Base-by-base conservation (phyloP, 2,329 filamentous ascomycete species). In the Tolypocladium nubicola region DNA sequence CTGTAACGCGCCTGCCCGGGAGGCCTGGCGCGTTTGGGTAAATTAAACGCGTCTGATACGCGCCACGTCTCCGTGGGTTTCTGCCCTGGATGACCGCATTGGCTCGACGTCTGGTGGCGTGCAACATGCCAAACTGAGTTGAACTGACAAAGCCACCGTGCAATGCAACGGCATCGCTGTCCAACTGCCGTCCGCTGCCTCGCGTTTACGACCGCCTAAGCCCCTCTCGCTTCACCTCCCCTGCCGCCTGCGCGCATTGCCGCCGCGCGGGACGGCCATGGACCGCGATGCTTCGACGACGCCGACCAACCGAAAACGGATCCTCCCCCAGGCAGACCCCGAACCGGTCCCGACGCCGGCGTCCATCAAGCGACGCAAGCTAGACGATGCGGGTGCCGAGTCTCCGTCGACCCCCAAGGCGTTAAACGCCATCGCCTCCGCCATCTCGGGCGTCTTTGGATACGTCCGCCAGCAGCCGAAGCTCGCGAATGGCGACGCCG, bases 401-500 rank as follows among this genome's bases (percentile, higher is more conserved):
- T 64, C 65, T 8, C 61, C 67, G 5, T 67, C 67, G 19, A 66
- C 68, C 4, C 67, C 70, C 2, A 67, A 63, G 26, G 65, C 68
- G 3, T 60, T 71, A 41, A 64, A 66, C 33, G 64, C 65, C 52
- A 68, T 71, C 54, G 65, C 67, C 11, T 66, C 68, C 9, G 68
- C 64, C n/a, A 65, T 71, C 14, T 66, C 69, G 16, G 63, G 64
- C 8, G 62, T 65, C 13, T 61, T 67, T 53, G 64, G 65, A 6
- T 64, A 62, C 47, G 63, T 60, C 2, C 62, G 64, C 33, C 62
- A 59, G 37, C 16, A 55, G 14, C 58, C 61, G 26, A 54, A 59
- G 37, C 58, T 60, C 4, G 54, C 55, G 1, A 7, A n/a, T 45
- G 26, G 26, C 40, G 53, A 35, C 40, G 16, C 39, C 30, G 19